Base-by-base conservation (phyloP, 2,329 filamentous ascomycete genomes). In the Pseudogymnoascus sp. region DNA sequence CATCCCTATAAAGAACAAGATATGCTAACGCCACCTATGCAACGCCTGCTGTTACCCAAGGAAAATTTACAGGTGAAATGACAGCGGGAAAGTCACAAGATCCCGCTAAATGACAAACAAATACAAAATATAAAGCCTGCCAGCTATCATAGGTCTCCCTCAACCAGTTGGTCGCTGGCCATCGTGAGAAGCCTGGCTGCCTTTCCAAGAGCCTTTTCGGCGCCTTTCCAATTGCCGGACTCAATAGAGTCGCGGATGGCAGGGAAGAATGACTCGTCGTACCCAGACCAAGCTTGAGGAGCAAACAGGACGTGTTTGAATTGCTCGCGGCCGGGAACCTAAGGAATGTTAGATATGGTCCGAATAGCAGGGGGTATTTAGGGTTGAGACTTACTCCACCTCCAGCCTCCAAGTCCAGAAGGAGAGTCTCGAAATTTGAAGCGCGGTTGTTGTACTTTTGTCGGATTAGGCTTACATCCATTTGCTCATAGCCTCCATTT, bases 291-390 rank as follows among this genome's bases (percentile, higher is more conserved):
- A 2, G 84, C 78, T 69, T 90, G 84, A 0, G 94, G 94, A 1
- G 89, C 93, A 71, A 92, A 96, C 62, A 99, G 77, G 70, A 95
- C 82, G 74, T 97, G 94, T 74, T 95, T 96, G 80, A 92, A 99
- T 75, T 97, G 94, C 4, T 89, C 89, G 66, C 93, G 86, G 68
- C 90, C 90, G 39, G 90, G 89, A 4, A 96, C 82, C 88, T 92
- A 61, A 63, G 60, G 15, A 10, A 58, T 60, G 17, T 58, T 33
- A 47, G 31, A n/a, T 59, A 47, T 50, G 41, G 33, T 11, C 36
- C 58, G 50, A 62, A 60, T 13, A 21, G 58, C 31, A 41, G 50
- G 50, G 17, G 60, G 59, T 59, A 17, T n/a, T 21, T 5, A 13
- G 47, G 47, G 15, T 31, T 15, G 31, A 54, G 61, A 85, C 89